Conservation (phyloP, 1,284 basidiomycete genomes). For the Pyrrhoderma noxium region DNA sequence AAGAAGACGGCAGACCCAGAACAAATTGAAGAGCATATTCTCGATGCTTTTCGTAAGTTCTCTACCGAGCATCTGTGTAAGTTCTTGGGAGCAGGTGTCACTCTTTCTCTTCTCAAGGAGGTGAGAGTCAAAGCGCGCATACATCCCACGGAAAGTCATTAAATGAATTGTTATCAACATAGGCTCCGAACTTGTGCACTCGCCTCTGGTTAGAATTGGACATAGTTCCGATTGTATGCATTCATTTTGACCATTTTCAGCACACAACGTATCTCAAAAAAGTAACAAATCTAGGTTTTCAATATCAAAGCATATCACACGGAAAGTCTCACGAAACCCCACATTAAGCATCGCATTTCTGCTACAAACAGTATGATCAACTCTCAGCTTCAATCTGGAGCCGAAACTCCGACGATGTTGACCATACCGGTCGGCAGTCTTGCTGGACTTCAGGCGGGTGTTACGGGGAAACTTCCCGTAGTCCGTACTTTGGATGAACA, state of each 20-base stretch:
- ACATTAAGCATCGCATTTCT: constrained; percentile 72
- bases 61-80: constrained; percentile 70
- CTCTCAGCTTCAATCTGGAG: constrained; percentile 64
- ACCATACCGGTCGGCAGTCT: constrained; percentile 40
- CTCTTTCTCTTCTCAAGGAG: constrained; percentile 36
- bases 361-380: constrained; percentile 42
- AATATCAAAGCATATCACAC: constrained; percentile 78
- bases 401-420: constrained; percentile 65
- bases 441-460: constrained; percentile 36
- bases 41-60: constrained; percentile 59
- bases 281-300: constrained; percentile 35
- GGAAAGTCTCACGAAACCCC: constrained; percentile 64
- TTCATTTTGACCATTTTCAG: background rate
- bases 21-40: constrained; percentile 45
- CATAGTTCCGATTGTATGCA: constrained; percentile 58
- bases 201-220: constrained; percentile 70
- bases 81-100: constrained; percentile 63
- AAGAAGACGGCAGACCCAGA: constrained; percentile 40
- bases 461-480: constrained; percentile 57
- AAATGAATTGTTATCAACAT: constrained; percentile 2
- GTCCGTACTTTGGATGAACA: constrained; percentile 73
- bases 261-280: too few species aligned
- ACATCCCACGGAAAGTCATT: background rate
- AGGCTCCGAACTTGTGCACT: constrained; percentile 71
- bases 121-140: constrained; percentile 7